Base-by-base conservation (phyloP, 306 rosid genomes). In the Dalbergia oliveri region DNA sequence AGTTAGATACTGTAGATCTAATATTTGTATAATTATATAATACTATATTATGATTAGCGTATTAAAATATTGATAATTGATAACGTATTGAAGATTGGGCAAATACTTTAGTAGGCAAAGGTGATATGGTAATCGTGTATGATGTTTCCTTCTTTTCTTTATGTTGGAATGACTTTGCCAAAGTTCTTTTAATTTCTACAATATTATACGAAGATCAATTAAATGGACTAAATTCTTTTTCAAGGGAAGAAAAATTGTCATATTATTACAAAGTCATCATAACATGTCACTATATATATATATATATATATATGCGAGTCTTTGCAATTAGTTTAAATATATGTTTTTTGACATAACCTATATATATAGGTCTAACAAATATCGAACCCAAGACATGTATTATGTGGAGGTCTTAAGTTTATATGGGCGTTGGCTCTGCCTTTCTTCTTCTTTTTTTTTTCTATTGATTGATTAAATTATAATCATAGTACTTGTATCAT, bases 61-160 rank as follows among this genome's bases (percentile, higher is more conserved):
- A 16, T 35, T 78, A 61, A 71, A 65, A 62, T 62, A 76, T 74
- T 66, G 60, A 35, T 53, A 61, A 76, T 65, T 66, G 60, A 35
- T 53, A 61, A 44, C 70, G 71, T 67, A 45, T 76, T 26, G 41
- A 68, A 31, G 73, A 8, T 44, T 26, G 76, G 61, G 83, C 67
- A 83, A 80, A 51, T 69, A 78, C 82, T 66, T 51, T 31, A 57
- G 88, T 77, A 84, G 85, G 82, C 77, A 82, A 87, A 89, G 77
- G 87, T 65, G 81, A 65, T 70, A 78, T 64, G 76, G 82, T 54
- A 82, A 78, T 84, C 79, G 86, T 74, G 14, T 26, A 58, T 81
- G 77, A 18, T 88, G 88, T 85, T 80, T 74, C 78, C 59, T 77
- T 66, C 83, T 58, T 83, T 84, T 81, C 63, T 81, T 72, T 18